A percentile compares a stretch with the other conserved stretches of the same genome.
These are phyloP conservation scores for Rauvolfia tetraphylla DNA, from an alignment of 257 asterid genomes.

Conservation along the genomic window DNA sequence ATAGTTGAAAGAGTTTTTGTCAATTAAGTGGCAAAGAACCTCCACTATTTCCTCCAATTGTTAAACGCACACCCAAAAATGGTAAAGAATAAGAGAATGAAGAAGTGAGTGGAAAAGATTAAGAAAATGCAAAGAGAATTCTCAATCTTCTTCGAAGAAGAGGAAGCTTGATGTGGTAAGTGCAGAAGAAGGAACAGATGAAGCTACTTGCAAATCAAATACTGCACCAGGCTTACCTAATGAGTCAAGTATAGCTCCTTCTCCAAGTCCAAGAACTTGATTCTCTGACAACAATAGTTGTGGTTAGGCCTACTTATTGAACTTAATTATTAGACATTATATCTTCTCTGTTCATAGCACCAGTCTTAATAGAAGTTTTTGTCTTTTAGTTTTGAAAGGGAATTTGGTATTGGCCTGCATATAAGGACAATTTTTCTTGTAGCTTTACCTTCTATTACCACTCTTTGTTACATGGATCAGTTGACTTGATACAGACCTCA, in stretches of 20 bases:
- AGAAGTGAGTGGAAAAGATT: slow-evolving; percentile 14
- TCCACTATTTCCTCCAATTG: slow-evolving; percentile 47
- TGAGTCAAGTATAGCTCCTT: slow-evolving; percentile 27
- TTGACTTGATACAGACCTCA: too few relatives aligned
- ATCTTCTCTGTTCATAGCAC: background rate
- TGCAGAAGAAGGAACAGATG: slow-evolving; percentile 37
- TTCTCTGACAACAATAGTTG: too few relatives aligned
- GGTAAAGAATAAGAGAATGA: slow-evolving; percentile 40
- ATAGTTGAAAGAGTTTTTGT: too few relatives aligned
- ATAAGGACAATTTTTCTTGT: too few relatives aligned
- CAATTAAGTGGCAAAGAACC: too few relatives aligned
- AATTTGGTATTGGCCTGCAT: too few relatives aligned
- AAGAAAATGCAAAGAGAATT: slow-evolving; percentile 15
- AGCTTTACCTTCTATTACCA: too few relatives aligned
- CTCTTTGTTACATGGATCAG: too few relatives aligned
- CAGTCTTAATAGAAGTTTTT: background rate
- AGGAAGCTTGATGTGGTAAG: slow-evolving; percentile 59
- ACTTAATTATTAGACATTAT: background rate
- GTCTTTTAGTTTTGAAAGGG: too few relatives aligned
- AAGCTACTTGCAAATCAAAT: slow-evolving; percentile 27
- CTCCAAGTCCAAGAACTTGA: too few relatives aligned
- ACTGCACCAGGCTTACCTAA: slow-evolving; percentile 15
- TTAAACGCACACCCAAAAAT: slow-evolving; percentile 36
- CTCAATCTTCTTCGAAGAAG: slow-evolving; percentile 65
- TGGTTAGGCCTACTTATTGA: too few relatives aligned